Conservation (phyloP, 495 filamentous ascomycete genomes). For the Neurospora hispaniola region DNA sequence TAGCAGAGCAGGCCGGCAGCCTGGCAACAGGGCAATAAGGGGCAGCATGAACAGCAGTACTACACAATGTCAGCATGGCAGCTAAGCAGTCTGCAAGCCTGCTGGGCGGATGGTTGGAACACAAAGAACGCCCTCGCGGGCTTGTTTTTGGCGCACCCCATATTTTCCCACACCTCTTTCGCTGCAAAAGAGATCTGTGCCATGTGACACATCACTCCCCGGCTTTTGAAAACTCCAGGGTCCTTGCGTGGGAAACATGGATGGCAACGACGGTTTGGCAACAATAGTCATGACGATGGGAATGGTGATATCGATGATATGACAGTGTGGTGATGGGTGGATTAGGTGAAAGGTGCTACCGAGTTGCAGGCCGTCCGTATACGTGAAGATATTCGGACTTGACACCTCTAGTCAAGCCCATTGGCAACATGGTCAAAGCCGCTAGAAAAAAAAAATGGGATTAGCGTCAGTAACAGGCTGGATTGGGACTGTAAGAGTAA, state of each 20-base stretch:
- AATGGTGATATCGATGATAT: background rate
- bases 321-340: background rate
- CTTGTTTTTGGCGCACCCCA: conserved; percentile 17
- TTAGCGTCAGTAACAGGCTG: background rate
- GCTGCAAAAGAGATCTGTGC: conserved; percentile 23
- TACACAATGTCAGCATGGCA: conserved; percentile 13
- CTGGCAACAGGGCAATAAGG: background rate
- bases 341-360: background rate
- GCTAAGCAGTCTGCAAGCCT: conserved; percentile 9
- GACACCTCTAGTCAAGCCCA: background rate
- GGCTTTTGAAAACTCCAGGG: conserved; percentile 15
- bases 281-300: background rate
- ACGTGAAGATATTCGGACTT: background rate
- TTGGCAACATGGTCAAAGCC: background rate
- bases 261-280: background rate
- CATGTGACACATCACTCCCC: conserved; percentile 29
- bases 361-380: background rate
- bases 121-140: conserved; percentile 15
- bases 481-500: background rate
- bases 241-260: conserved; percentile 1
- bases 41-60: conserved; percentile 2
- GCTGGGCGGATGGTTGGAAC: conserved; percentile 15
- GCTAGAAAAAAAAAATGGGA: background rate
- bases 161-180: conserved; percentile 18
- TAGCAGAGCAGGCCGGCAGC: background rate